These are phyloP conservation scores for Trifolium pratense DNA, from an alignment of 306 rosid species.

Conservation along the genomic window DNA sequence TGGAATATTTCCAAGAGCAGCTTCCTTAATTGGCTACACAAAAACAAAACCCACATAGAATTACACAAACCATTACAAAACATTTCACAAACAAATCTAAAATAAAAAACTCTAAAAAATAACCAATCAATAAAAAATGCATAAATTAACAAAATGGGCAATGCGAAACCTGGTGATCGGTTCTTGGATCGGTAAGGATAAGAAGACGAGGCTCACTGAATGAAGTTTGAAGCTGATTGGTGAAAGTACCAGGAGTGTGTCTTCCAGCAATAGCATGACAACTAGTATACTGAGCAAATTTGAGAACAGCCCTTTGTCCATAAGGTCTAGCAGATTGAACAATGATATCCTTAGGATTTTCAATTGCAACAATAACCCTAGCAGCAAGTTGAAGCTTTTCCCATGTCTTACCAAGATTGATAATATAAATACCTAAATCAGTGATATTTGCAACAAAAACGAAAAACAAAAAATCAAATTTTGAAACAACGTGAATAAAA, in stretches of 20 bases:
- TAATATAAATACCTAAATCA: conserved; percentile 69
- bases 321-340: conserved; percentile 86
- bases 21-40: conserved; percentile 91
- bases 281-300: conserved; percentile 85
- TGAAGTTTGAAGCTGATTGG: conserved; percentile 89
- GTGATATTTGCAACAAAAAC: not conserved
- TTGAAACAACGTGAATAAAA: not conserved
- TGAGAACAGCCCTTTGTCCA: conserved; percentile 84
- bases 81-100: not conserved
- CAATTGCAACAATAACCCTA: conserved; percentile 80
- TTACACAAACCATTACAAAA: not conserved
- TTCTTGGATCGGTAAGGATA: conserved; percentile 89
- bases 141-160: not conserved
- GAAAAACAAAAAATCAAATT: too few relatives aligned
- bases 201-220: conserved; percentile 91
- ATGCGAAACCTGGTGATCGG: conserved; percentile 78
- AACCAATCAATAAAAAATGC: not conserved
- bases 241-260: conserved; percentile 89
- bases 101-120: not conserved
- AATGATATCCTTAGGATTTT: conserved; percentile 80
- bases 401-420: conserved; percentile 85
- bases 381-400: conserved; percentile 86
- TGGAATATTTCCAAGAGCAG: conserved; percentile 86
- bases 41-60: not conserved
- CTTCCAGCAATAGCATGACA: conserved; percentile 85